Evolutionary conservation across 306 rosid genomes (phyloP).

Genomic region (Acmispon strigosus): DNA sequence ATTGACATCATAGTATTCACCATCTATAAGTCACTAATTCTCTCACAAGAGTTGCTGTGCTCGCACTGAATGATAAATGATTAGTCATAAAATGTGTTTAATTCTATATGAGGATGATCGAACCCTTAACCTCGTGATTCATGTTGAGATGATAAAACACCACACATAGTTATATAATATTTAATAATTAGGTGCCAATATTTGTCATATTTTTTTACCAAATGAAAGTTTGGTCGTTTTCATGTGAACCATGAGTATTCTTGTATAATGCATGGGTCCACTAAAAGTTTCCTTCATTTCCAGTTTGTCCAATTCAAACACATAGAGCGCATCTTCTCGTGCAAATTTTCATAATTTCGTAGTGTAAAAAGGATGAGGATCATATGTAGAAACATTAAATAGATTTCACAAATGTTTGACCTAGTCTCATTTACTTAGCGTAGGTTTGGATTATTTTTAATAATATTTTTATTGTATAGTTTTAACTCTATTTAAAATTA

Average conservation of each 20-base stretch:
- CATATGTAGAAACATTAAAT: neutral
- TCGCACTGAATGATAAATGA: too few relatives aligned
- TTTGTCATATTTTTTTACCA: too few relatives aligned
- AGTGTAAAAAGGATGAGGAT: neutral
- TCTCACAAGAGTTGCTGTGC: too few relatives aligned
- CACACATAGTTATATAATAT: too few relatives aligned
- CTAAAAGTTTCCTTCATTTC: neutral
- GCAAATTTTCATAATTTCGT: neutral
- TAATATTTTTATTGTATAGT: too few relatives aligned
- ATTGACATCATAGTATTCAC: too few relatives aligned
- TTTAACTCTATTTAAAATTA: too few relatives aligned
- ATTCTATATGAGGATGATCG: too few relatives aligned
- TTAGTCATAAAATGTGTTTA: too few relatives aligned
- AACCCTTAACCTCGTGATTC: too few relatives aligned
- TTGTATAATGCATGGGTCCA: neutral
- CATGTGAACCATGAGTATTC: neutral
- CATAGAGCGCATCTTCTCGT: neutral
- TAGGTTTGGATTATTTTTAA: neutral
- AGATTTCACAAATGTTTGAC: neutral
- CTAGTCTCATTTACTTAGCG: neutral
- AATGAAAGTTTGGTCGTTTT: neutral
- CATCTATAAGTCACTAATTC: too few relatives aligned
- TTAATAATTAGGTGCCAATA: neutral
- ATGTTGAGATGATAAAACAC: too few relatives aligned
- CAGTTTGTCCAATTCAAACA: neutral